These are phyloP conservation scores for Tolypocladium sp. DNA, from an alignment of 2,329 filamentous ascomycete species.

Conservation along the genomic window DNA sequence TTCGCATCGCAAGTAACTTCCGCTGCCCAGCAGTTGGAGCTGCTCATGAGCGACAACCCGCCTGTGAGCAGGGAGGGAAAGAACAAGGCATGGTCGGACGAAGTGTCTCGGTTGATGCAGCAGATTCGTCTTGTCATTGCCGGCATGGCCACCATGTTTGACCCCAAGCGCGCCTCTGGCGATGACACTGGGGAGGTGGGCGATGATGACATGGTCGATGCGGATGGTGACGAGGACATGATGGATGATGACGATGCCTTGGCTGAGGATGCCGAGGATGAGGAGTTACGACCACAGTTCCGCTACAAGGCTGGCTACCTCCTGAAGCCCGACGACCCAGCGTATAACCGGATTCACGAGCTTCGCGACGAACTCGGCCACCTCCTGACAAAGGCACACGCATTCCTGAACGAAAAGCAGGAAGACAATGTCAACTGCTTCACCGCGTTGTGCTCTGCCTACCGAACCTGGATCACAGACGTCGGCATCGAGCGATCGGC, in stretches of 20 bases:
- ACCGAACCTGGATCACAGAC: constrained; percentile 94
- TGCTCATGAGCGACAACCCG: constrained; percentile 72
- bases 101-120: constrained; percentile 82
- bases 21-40: constrained; percentile 64
- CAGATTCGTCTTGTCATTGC: constrained; percentile 83
- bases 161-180: constrained; percentile 60
- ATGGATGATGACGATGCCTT: constrained; percentile 40
- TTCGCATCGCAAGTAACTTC: constrained; percentile 77
- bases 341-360: constrained; percentile 70
- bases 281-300: constrained; percentile 78
- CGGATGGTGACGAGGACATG: constrained; percentile 43
- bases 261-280: constrained; percentile 63
- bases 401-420: constrained; percentile 72
- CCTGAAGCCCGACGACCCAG: constrained; percentile 42
- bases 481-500: constrained; percentile 94
- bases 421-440: constrained; percentile 96
- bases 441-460: constrained; percentile 83
- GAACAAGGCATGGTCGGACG: constrained; percentile 98
- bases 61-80: constrained; percentile 85
- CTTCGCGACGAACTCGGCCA: constrained; percentile 73
- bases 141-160: constrained; percentile 82
- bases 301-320: constrained; percentile 83
- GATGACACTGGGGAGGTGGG: constrained; percentile 34
- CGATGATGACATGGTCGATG: constrained; percentile 43
- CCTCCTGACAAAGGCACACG: constrained; percentile 74